Base-by-base conservation (phyloP, 2,329 filamentous ascomycete species). In the Boeremia exigua region DNA sequence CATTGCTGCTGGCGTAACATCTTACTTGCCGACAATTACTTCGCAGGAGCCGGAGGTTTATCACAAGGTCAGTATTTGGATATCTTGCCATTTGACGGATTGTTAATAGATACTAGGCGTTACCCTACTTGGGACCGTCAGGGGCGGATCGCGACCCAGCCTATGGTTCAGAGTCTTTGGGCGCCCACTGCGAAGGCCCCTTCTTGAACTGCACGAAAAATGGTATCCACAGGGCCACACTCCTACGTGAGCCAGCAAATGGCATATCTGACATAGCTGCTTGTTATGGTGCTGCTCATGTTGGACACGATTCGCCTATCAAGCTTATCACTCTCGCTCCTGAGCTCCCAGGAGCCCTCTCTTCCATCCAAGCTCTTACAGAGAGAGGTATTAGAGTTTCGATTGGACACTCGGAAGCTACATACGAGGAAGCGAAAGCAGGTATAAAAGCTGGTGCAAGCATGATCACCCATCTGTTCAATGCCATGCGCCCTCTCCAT, bases 401-500 rank as follows among this genome's bases (percentile, higher is more conserved):
- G 2, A 89, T 96, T 60, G 92, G 92, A 7, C 92, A 96, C 77
- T 92, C 91, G 0, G 91, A 96, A 73, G 90, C 92, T 12, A 91
- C 89, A 0, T 96, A 94, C 71, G 91, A 96, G 75, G 83, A 94
- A 71, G 91, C 90, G 1, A 86, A 88, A 4, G 77, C 80, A 4
- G 90, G 90, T 17, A 84, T 95, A 3, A 80, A 79, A n/a, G 82
- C 86, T 6, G 92, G 92, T 47, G 91, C 90, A 2, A 90, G 85
- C 44, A 96, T 96, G 91, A 90, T 96, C 63, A 96, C 92, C 0
- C 92, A 96, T 70, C 82, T 96, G 1, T 96, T 96, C 84, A 96
- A 96, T 73, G 92, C 92, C 25, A 96, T 96, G 92, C 84, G 88
- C 0, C 92, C 92, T 12, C 85, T 96, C 46, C 91, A 95, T 74